Conservation (phyloP, 805 yeast species). For the Starmerella vaccinii region DNA sequence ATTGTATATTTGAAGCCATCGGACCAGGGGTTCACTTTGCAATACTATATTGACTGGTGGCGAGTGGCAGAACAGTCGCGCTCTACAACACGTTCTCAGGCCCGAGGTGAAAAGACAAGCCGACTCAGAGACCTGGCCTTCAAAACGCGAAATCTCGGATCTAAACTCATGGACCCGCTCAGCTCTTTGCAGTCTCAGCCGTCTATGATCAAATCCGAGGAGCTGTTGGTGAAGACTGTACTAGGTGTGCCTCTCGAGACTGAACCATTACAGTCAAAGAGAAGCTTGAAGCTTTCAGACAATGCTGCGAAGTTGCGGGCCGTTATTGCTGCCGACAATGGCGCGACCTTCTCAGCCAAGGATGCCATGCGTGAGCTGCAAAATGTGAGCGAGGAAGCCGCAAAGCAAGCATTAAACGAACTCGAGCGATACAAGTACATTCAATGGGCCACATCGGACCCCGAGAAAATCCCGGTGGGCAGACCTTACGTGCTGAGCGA, state of each 20-base stretch:
- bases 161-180: constrained; percentile 11
- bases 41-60: constrained; percentile 56
- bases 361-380: constrained; percentile 41
- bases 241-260: constrained; percentile 28
- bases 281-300: constrained; percentile 25
- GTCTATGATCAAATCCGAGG: constrained; percentile 30
- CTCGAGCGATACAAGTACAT: constrained; percentile 40
- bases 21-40: constrained; percentile 40
- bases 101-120: too few relatives aligned
- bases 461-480: constrained; percentile 33
- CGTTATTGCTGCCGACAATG: constrained; percentile 46
- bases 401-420: constrained; percentile 41
- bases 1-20: constrained; percentile 31
- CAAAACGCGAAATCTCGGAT: not conserved
- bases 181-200: constrained; percentile 12
- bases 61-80: constrained; percentile 15
- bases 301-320: constrained; percentile 31
- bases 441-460: constrained; percentile 30
- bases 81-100: not conserved
- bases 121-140: not conserved
- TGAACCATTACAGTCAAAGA: not conserved
- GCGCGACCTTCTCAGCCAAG: constrained; percentile 37
- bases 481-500: constrained; percentile 52
- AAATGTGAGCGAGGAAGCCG: constrained; percentile 38
- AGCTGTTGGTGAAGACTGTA: constrained; percentile 36